phyloP scores from a whole-genome alignment of 768 basidiomycete species.

The Mycena olivaceomarginata region DNA sequence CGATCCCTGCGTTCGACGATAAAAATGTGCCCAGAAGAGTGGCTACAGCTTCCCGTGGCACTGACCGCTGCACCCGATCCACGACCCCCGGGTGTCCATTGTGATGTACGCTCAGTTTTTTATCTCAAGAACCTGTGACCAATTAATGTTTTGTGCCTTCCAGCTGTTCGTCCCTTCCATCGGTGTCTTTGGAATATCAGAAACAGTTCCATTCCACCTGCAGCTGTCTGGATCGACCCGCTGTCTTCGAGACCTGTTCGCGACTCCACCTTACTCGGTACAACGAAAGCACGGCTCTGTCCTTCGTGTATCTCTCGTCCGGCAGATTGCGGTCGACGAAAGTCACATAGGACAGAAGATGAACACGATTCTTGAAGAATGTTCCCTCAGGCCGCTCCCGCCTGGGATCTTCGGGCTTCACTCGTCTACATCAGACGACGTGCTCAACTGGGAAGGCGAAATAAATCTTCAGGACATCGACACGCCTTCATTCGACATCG shows the following conservation, averaged over 20 bases:
- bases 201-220: constrained; percentile 35
- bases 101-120: constrained; percentile 24
- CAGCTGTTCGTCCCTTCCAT: constrained; percentile 42
- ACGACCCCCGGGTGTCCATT: constrained; percentile 19
- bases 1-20: constrained; percentile 34
- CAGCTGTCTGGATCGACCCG: constrained; percentile 28
- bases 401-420: constrained; percentile 11
- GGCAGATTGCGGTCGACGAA: constrained; percentile 19
- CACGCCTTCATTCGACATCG: constrained; percentile 31
- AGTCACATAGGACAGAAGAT: neutral
- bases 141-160: neutral
- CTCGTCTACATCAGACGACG: neutral
- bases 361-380: constrained; percentile 30
- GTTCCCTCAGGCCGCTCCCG: constrained; percentile 21
- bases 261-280: neutral
- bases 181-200: constrained; percentile 36
- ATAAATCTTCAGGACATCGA: constrained; percentile 23
- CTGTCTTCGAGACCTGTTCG: constrained; percentile 15
- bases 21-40: constrained; percentile 37
- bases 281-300: neutral
- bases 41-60: constrained; percentile 34
- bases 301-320: constrained; percentile 39
- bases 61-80: constrained; percentile 8
- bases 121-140: neutral
- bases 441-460: constrained; percentile 38